These are phyloP conservation scores for Colletotrichum ledebouriae DNA, from an alignment of 2,329 filamentous ascomycete genomes.

Conservation along the genomic window DNA sequence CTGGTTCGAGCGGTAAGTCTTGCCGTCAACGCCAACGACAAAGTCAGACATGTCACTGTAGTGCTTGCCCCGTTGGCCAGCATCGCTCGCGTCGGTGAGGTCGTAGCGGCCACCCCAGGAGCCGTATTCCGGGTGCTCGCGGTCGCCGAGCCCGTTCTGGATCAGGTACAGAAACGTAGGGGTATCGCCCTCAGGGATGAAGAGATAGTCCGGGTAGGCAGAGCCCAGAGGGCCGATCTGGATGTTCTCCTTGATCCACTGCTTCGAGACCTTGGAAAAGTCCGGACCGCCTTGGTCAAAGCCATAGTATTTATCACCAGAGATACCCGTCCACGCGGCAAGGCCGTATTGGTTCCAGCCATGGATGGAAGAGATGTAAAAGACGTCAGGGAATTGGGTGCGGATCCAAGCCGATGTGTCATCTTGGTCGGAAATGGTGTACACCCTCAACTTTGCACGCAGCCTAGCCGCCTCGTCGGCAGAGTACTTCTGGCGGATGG, in stretches of 20 bases:
- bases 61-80: slow-evolving; percentile 42
- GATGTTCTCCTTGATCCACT: slow-evolving; percentile 67
- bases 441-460: slow-evolving; percentile 60
- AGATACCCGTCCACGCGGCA: slow-evolving; percentile 70
- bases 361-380: slow-evolving; percentile 69
- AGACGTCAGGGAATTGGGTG: slow-evolving; percentile 64
- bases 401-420: slow-evolving; percentile 70
- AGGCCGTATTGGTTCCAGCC: slow-evolving; percentile 68
- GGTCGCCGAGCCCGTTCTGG: slow-evolving; percentile 60
- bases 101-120: slow-evolving; percentile 65
- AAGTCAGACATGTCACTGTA: slow-evolving; percentile 50
- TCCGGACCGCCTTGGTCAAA: slow-evolving; percentile 63
- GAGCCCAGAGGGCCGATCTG: slow-evolving; percentile 61
- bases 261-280: slow-evolving; percentile 59
- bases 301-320: slow-evolving; percentile 48
- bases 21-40: slow-evolving; percentile 48
- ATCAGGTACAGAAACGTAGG: slow-evolving; percentile 64
- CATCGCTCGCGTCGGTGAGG: slow-evolving; percentile 48
- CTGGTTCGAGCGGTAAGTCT: slow-evolving; percentile 47
- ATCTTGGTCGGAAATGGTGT: slow-evolving; percentile 72
- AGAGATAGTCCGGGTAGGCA: slow-evolving; percentile 61
- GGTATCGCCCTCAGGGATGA: slow-evolving; percentile 68
- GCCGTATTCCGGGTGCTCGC: slow-evolving; percentile 61
- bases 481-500: slow-evolving; percentile 49
- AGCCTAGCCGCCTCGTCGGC: slow-evolving; percentile 52